Conservation (phyloP, 2,329 filamentous ascomycete genomes). For the Hypoxylon sp. region DNA sequence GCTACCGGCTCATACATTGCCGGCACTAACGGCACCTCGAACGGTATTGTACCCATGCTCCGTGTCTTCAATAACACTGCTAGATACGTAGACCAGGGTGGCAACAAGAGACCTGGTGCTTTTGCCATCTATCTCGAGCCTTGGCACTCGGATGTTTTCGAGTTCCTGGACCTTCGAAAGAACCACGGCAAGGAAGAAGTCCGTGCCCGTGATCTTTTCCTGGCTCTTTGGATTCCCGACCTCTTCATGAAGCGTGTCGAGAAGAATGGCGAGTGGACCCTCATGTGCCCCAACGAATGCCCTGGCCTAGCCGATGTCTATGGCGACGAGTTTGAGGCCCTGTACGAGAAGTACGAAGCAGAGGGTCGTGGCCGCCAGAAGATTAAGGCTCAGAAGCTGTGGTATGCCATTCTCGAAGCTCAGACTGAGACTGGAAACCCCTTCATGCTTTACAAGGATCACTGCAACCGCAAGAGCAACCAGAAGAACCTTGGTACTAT, state of each 20-base stretch:
- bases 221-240: constrained; percentile 98
- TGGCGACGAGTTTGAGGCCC: constrained; percentile 94
- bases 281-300: constrained; percentile 98
- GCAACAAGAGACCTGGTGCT: constrained; percentile 98
- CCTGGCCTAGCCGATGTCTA: constrained; percentile 96
- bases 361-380: constrained; percentile 91
- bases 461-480: constrained; percentile 99
- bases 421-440: constrained; percentile 99
- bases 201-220: constrained; percentile 96
- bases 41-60: constrained; percentile 97
- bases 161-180: constrained; percentile 98
- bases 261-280: constrained; percentile 95
- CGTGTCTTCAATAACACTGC: constrained; percentile 99
- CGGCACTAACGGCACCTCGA: constrained; percentile 97
- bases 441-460: constrained; percentile 99
- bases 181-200: constrained; percentile 99
- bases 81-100: constrained; percentile 97
- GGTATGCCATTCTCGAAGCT: constrained; percentile 98
- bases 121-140: constrained; percentile 99
- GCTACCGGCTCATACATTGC: constrained; percentile 98
- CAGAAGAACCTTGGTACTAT: constrained; percentile 99
- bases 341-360: constrained; percentile 93
- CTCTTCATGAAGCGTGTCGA: constrained; percentile 99
- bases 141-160: constrained; percentile 98
- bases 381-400: constrained; percentile 97